Evolutionary conservation across 2,329 filamentous ascomycete genomes (phyloP), one percentile per base, ranked within the genome.

Genomic region (Curvularia spicifera): DNA sequence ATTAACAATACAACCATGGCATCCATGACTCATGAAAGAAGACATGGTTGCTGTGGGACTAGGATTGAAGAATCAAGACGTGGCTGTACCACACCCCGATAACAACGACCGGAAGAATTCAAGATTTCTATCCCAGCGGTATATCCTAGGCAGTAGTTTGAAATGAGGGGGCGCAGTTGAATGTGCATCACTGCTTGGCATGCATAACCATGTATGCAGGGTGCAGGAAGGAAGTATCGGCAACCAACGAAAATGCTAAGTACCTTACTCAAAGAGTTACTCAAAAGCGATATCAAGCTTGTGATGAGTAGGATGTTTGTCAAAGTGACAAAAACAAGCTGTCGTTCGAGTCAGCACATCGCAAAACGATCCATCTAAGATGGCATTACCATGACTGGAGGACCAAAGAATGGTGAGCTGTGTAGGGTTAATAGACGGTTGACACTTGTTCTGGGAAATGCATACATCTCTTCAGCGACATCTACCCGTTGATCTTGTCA

Each of bases 221-320:
- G 50, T 42, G 45, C 13, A 43, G 45, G 53, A 56, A 53, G 20
- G 33, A 53, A 59, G 52, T 52, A 59, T 40, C 53, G 54, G 60
- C 40, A 66, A 60, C 69, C 63, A 69, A 68, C 57, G 46, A 53
- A 64, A 60, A 48, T 56, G 31, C 18, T 20, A 69, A 78, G 74
- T 78, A 81, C 84, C 80, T 83, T 85, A 67, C 80, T 82, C 55
- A 93, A 88, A 72, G 87, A 91, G 79, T 91, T 92, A 69, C 87
- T 90, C 57, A 93, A 81, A 79, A 93, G 87, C 81, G 88, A 89
- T 37, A 91, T 93, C 63, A 93, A 79, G 20, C 89, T 91, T 49
- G 91, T 91, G 78, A 91, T 89, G 31, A 95, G 83, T 7, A 95
- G 81, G 67, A 94, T 91, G 57, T 90, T 90, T 43, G 89, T 91